Evolutionary conservation across 805 yeast genomes (phyloP).

Genomic region (Candida schatavii): DNA sequence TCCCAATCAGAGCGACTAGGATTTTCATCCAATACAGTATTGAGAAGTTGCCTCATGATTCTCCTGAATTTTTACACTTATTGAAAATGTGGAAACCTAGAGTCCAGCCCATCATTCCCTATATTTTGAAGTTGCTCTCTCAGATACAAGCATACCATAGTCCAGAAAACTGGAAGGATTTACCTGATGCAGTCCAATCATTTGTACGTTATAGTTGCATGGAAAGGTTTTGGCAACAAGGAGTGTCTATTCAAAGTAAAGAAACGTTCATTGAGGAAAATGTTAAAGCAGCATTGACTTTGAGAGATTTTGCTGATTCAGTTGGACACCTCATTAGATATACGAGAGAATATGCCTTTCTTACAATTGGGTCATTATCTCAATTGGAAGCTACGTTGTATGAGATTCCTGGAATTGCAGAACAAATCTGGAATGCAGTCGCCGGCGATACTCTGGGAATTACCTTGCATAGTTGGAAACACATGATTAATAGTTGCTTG

Average conservation of each 20-base stretch:
- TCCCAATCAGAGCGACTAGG: slow-evolving; percentile 94
- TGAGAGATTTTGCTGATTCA: slow-evolving; percentile 95
- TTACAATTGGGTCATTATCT: slow-evolving; percentile 85
- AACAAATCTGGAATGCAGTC: slow-evolving; percentile 76
- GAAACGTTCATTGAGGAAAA: slow-evolving; percentile 94
- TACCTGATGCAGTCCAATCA: slow-evolving; percentile 86
- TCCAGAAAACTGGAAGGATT: slow-evolving; percentile 83
- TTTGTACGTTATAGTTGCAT: slow-evolving; percentile 87
- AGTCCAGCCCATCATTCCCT: slow-evolving; percentile 87
- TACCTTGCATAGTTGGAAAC: slow-evolving; percentile 95
- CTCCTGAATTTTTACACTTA: slow-evolving; percentile 68
- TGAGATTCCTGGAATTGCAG: slow-evolving; percentile 79
- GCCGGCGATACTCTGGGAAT: slow-evolving; percentile 85
- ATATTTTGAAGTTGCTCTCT: slow-evolving; percentile 77
- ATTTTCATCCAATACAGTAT: slow-evolving; percentile 93
- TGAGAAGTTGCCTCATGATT: slow-evolving; percentile 79
- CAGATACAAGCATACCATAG: slow-evolving; percentile 95
- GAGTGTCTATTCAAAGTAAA: slow-evolving; percentile 89
- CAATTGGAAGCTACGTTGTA: slow-evolving; percentile 87
- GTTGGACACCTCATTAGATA: slow-evolving; percentile 95
- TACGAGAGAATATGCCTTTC: slow-evolving; percentile 91
- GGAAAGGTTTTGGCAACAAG: slow-evolving; percentile 98
- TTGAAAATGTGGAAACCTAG: slow-evolving; percentile 89
- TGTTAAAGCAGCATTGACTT: slow-evolving; percentile 88
- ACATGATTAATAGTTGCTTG: slow-evolving; percentile 85